Evolutionary conservation across 2,329 filamentous ascomycete genomes (phyloP).

Genomic region (Penicillium sp.): DNA sequence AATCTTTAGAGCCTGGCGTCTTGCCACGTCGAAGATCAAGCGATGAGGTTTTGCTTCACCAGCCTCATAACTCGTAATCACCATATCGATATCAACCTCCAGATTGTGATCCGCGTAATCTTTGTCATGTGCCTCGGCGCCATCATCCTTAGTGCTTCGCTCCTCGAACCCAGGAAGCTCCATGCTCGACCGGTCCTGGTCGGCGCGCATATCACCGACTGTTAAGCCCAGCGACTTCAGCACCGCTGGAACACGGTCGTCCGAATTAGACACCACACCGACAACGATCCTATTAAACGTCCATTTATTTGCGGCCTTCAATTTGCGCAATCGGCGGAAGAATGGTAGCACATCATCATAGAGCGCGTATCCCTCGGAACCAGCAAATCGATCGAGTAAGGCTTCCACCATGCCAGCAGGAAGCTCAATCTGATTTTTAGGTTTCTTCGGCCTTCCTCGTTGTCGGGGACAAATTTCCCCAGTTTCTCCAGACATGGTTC

Average conservation of each 20-base stretch:
- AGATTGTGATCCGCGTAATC: background rate
- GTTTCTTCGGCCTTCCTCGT: background rate
- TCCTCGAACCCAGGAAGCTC: slow-evolving; percentile 28
- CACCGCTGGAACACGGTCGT: slow-evolving; percentile 44
- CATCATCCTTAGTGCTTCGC: background rate
- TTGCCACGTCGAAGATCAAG: slow-evolving; percentile 42
- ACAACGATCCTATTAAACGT: slow-evolving; percentile 40
- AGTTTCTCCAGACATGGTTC: slow-evolving; percentile 16
- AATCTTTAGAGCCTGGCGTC: slow-evolving; percentile 29
- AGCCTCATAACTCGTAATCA: slow-evolving; percentile 49
- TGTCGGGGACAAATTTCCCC: background rate
- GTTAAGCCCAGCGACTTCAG: slow-evolving; percentile 40
- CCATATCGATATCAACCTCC: slow-evolving; percentile 41
- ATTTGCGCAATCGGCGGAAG: slow-evolving; percentile 32
- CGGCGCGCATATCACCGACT: slow-evolving; percentile 37
- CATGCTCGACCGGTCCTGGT: slow-evolving; percentile 31
- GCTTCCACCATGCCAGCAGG: slow-evolving; percentile 35
- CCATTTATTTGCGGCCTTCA: slow-evolving; percentile 5
- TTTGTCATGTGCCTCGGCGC: background rate
- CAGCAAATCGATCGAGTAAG: slow-evolving; percentile 42
- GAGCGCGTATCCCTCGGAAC: slow-evolving; percentile 41
- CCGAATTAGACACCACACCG: slow-evolving; percentile 49
- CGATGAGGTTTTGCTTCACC: slow-evolving; percentile 45
- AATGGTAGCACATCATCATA: slow-evolving; percentile 43
- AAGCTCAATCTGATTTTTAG: slow-evolving; percentile 20